Evolutionary conservation across 108 stramenopile genomes (phyloP).

Genomic region (Cyclotella atomus): DNA sequence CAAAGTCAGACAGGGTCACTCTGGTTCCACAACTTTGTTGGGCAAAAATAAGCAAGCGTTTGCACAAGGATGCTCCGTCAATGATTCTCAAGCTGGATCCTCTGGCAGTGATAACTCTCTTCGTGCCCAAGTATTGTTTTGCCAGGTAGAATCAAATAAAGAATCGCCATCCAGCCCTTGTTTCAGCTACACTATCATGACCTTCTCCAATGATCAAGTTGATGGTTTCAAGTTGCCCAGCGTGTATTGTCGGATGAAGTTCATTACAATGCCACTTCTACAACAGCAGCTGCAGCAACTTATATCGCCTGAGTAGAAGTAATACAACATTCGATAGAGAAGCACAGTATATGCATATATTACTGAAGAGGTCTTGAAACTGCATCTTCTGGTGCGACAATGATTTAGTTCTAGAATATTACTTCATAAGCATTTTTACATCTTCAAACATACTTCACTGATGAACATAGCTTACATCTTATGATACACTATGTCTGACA

Average conservation of each 20-base stretch:
- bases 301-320: too few relatives aligned
- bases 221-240: neutral
- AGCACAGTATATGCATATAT: too few relatives aligned
- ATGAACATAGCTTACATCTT: too few relatives aligned
- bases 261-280: neutral
- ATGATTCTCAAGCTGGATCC: neutral
- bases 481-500: too few relatives aligned
- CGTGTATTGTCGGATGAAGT: neutral
- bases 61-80: neutral
- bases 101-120: neutral
- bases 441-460: too few relatives aligned
- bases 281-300: neutral
- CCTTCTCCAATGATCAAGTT: neutral
- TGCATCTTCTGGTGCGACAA: too few relatives aligned
- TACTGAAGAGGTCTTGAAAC: too few relatives aligned
- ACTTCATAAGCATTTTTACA: too few relatives aligned
- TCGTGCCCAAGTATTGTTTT: neutral
- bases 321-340: too few relatives aligned
- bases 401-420: too few relatives aligned
- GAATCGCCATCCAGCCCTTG: neutral
- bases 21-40: neutral
- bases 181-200: neutral
- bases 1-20: neutral
- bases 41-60: neutral
- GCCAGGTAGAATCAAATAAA: neutral